phyloP scores from a whole-genome alignment of 768 basidiomycete genomes.

The Tricholoma hemisulphureum region DNA sequence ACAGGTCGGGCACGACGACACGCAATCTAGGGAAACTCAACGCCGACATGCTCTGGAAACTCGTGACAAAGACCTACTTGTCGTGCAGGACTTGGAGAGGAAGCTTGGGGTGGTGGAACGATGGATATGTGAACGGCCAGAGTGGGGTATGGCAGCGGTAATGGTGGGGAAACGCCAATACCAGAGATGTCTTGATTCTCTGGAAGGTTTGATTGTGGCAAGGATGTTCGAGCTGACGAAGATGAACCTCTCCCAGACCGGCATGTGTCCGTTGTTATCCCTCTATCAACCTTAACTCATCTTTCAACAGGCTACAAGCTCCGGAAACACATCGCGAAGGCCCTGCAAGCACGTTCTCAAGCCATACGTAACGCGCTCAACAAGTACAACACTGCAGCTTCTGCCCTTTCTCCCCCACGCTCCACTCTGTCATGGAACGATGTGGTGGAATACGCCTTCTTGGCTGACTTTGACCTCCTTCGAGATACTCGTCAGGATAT shows the following conservation, averaged over 20 bases:
- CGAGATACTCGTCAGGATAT: too few relatives aligned
- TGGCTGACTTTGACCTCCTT: too few relatives aligned
- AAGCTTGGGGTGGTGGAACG: background rate
- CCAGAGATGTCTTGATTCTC: background rate
- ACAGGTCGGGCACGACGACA: background rate
- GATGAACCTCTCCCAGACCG: conserved; percentile 26
- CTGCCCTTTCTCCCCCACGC: too few relatives aligned
- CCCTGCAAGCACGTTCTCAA: too few relatives aligned
- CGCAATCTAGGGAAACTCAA: background rate
- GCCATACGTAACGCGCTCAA: too few relatives aligned
- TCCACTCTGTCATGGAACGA: too few relatives aligned
- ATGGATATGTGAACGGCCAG: background rate
- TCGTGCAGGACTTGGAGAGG: background rate
- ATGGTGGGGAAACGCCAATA: background rate
- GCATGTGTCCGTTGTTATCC: conserved; percentile 16
- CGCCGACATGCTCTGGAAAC: background rate
- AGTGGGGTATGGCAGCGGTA: background rate
- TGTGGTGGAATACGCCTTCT: too few relatives aligned
- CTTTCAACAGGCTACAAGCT: too few relatives aligned
- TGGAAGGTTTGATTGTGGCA: conserved; percentile 17
- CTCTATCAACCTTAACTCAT: too few relatives aligned
- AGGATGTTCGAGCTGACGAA: conserved; percentile 26
- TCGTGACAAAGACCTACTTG: background rate
- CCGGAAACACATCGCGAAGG: too few relatives aligned
- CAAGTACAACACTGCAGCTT: too few relatives aligned